Conservation (phyloP, 345 rosid species). For the Brassica napus region DNA sequence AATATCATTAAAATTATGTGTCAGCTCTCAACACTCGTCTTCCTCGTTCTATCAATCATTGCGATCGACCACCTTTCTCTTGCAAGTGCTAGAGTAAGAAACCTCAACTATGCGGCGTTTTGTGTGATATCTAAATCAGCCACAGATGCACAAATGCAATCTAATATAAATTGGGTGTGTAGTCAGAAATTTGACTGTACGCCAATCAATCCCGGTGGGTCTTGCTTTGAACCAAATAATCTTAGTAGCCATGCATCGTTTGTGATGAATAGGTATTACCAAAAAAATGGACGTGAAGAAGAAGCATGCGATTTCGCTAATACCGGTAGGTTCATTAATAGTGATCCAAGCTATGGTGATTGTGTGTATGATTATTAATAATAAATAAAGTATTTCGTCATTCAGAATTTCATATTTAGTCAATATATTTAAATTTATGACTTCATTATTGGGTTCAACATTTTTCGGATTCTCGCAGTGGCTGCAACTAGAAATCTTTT, state of each 20-base stretch:
- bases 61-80: background rate
- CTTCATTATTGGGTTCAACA: background rate
- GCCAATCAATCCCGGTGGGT: slow-evolving; percentile 25
- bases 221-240: slow-evolving; percentile 21
- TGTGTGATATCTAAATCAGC: background rate
- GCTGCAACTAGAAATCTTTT: background rate
- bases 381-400: background rate
- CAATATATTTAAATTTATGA: background rate
- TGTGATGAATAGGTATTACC: slow-evolving; percentile 22
- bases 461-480: background rate
- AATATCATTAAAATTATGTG: background rate
- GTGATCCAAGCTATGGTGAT: slow-evolving; percentile 7
- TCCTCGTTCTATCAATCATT: background rate
- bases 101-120: background rate
- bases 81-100: background rate
- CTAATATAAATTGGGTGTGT: slow-evolving; percentile 13
- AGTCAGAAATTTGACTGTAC: background rate
- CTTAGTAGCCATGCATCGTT: slow-evolving; percentile 20
- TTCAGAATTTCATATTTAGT: background rate
- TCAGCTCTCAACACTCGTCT: background rate
- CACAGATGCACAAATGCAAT: slow-evolving; percentile 13
- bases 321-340: background rate
- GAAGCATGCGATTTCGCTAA: background rate
- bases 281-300: background rate
- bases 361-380: background rate